Base-by-base conservation (phyloP, 345 rosid genomes). In the Eucalyptus pauciflora region DNA sequence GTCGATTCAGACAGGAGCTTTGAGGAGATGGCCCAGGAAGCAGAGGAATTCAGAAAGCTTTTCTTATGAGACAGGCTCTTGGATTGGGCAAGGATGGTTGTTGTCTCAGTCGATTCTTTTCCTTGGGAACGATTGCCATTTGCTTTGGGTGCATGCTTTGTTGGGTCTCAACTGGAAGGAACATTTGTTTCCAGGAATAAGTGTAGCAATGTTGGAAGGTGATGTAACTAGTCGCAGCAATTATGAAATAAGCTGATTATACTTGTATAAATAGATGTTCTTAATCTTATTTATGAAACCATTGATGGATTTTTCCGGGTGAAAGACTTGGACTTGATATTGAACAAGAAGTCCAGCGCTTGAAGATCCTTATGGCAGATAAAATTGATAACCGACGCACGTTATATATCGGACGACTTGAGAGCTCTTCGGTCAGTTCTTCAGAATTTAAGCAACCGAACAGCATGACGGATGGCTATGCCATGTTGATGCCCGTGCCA, bases 21-120 rank as follows among this genome's bases (percentile, higher is more conserved):
- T 12, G 97, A 95, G 71, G 99, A 97, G 94, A 96, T 95, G 98
- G 93, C 93, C 87, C 89, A 92, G 87, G 99, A 96, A 91, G 97
- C 99, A 50, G 94, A 89, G n/a, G 93, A 90, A 76, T 97, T 95
- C 89, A 90, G 96, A 89, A 89, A 92, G 50, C 94, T 95, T 86
- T 92, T 95, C 83, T 50, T 69, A 29, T 88, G 83, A 56, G 88
- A 56, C 69, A 22, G 29, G 85, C 85, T 11, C 85, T 37, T 41
- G 85, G 85, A 37, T 76, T 20, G 15, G 85, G 48, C 85, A 52
- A 18, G 85, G 85, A 41, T 76, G 85, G 85, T 52, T 20, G 58
- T 76, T 76, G 48, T 76, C 15, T 76, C 48, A 37, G 48, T 41
- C 85, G 85, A 41, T 76, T 20, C 85, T 76, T 76, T 41, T 6